Evolutionary conservation across 352 stramenopile genomes (phyloP).

Genomic region (Phytophthora sp.): DNA sequence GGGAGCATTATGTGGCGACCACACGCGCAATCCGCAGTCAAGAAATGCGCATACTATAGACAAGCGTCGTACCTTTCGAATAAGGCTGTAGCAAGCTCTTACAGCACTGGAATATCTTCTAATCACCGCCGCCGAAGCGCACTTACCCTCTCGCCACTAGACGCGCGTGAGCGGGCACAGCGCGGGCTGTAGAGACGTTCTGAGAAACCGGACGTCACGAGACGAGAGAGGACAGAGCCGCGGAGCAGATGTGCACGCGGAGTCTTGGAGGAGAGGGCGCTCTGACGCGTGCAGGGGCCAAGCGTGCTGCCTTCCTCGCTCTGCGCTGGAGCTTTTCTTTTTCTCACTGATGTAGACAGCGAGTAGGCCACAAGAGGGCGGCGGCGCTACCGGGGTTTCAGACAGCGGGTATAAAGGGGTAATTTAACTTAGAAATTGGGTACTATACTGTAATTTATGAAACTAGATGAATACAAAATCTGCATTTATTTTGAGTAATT

Average conservation of each 20-base stretch:
- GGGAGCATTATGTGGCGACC: not conserved
- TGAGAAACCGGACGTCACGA: conserved; percentile 13
- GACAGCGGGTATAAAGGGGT: not conserved
- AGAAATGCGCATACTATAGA: conserved; percentile 10
- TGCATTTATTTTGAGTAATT: not conserved
- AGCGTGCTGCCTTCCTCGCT: conserved; percentile 33
- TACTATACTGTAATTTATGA: not conserved
- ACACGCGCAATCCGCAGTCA: conserved; percentile 1
- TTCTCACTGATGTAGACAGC: conserved; percentile 40
- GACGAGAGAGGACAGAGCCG: conserved; percentile 20
- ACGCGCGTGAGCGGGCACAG: conserved; percentile 19
- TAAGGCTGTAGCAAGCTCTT: conserved; percentile 9
- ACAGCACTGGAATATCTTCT: conserved; percentile 22
- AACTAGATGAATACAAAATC: not conserved
- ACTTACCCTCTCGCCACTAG: conserved; percentile 1
- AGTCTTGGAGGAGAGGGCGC: conserved; percentile 18
- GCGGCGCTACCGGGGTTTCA: conserved; percentile 26
- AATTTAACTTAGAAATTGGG: not conserved
- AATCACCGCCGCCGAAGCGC: conserved; percentile 1
- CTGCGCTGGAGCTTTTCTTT: conserved; percentile 48
- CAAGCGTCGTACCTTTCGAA: conserved; percentile 7
- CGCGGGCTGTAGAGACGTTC: conserved; percentile 10
- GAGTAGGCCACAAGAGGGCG: conserved; percentile 28
- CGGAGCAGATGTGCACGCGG: conserved; percentile 7
- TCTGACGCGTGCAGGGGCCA: conserved; percentile 21